These are phyloP conservation scores for Fusarium coicis DNA, from an alignment of 2,329 filamentous ascomycete species.

Conservation along the genomic window DNA sequence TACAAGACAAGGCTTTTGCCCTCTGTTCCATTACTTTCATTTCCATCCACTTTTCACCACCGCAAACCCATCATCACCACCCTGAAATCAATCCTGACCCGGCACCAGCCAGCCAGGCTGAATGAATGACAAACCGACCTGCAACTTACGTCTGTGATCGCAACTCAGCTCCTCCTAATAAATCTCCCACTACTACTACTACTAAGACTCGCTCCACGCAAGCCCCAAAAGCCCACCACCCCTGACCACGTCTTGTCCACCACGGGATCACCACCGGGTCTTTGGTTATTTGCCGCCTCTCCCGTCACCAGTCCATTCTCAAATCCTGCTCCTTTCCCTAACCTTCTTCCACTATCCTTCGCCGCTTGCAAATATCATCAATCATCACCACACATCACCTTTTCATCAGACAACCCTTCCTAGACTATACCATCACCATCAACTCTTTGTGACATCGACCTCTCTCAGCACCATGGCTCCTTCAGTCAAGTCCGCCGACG, in stretches of 20 bases:
- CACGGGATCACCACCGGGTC: slow-evolving; percentile 45
- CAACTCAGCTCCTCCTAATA: slow-evolving; percentile 41
- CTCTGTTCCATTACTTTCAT: slow-evolving; percentile 42
- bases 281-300: slow-evolving; percentile 43
- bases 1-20: slow-evolving; percentile 51
- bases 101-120: not conserved
- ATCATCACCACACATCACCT: not conserved
- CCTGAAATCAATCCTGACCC: slow-evolving; percentile 16
- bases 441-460: slow-evolving; percentile 17
- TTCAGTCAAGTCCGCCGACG: slow-evolving; percentile 48
- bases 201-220: slow-evolving; percentile 43
- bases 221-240: slow-evolving; percentile 47
- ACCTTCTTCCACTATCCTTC: slow-evolving; percentile 16
- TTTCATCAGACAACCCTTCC: slow-evolving; percentile 9
- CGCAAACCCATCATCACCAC: slow-evolving; percentile 40
- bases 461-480: slow-evolving; percentile 48
- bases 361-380: slow-evolving; percentile 17
- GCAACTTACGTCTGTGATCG: slow-evolving; percentile 12
- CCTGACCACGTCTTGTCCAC: slow-evolving; percentile 45
- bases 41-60: slow-evolving; percentile 28
- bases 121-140: not conserved
- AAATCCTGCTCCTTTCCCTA: slow-evolving; percentile 34
- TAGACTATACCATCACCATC: slow-evolving; percentile 19
- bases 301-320: slow-evolving; percentile 42
- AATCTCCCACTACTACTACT: slow-evolving; percentile 37